Percentiles rank a stretch among this genome's conserved stretches.
Conservation (phyloP, 2,329 filamentous ascomycete genomes). For the Fusarium succisae region DNA sequence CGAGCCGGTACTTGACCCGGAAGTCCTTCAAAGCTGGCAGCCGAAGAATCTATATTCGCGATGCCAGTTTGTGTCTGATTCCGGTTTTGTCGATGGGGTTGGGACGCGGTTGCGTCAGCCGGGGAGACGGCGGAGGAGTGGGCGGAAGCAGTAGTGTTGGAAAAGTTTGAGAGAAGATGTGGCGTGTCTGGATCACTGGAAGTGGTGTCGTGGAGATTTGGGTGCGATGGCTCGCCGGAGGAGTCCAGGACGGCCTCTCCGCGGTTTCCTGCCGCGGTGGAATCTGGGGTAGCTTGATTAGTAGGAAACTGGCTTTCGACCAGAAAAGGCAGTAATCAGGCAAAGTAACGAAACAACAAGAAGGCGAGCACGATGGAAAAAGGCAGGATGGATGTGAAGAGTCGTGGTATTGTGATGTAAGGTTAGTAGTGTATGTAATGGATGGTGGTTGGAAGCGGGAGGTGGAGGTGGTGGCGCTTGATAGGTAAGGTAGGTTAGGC, state of each 20-base stretch:
- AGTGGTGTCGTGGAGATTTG: conserved; percentile 50
- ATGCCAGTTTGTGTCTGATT: conserved; percentile 44
- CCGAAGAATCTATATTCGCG: conserved; percentile 55
- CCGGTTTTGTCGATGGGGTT: conserved; percentile 36
- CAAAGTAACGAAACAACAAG: neutral
- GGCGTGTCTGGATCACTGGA: conserved; percentile 73
- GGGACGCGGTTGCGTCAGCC: conserved; percentile 28
- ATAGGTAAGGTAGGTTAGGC: neutral
- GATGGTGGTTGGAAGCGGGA: conserved; percentile 28
- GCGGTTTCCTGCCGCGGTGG: conserved; percentile 52
- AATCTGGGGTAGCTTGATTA: conserved; percentile 25
- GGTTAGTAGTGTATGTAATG: neutral
- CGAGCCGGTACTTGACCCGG: conserved; percentile 45
- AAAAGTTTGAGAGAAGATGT: conserved; percentile 60
- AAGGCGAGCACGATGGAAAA: conserved; percentile 2
- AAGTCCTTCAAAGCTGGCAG: conserved; percentile 38
- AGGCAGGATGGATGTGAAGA: conserved; percentile 14
- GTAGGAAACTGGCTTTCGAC: conserved; percentile 36
- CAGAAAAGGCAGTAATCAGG: conserved; percentile 32
- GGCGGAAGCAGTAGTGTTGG: conserved; percentile 58
- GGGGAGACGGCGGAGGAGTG: conserved; percentile 38
- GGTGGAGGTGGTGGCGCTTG: conserved; percentile 35
- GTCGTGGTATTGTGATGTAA: conserved; percentile 16
- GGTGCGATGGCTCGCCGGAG: conserved; percentile 47
- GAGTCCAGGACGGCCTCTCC: conserved; percentile 55